Percentiles rank a stretch among this genome's conserved stretches.
Conservation (phyloP, 2,329 filamentous ascomycete species). For the Gyromitra esculenta region DNA sequence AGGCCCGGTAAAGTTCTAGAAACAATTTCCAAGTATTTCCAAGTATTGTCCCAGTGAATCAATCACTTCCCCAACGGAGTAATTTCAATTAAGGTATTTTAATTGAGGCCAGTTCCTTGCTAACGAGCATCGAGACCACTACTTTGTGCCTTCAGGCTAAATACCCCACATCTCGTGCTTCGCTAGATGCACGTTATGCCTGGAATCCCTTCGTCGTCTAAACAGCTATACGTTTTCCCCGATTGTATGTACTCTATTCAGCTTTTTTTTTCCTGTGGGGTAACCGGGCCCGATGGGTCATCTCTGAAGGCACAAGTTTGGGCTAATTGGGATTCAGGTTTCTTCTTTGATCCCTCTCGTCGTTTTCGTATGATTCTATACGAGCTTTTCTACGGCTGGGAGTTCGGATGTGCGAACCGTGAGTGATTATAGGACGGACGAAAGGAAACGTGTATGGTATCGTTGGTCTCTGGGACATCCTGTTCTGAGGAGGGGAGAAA, state of each 20-base stretch:
- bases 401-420: slow-evolving; percentile 29
- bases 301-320: slow-evolving; percentile 25
- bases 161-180: slow-evolving; percentile 23
- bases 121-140: slow-evolving; percentile 5
- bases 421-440: slow-evolving; percentile 21
- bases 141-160: slow-evolving; percentile 22
- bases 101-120: neutral
- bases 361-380: slow-evolving; percentile 1
- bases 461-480: neutral
- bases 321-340: slow-evolving; percentile 12
- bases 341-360: neutral
- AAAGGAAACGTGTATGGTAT: slow-evolving; percentile 25
- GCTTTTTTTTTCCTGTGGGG: slow-evolving; percentile 19
- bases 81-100: too few species aligned
- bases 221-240: slow-evolving; percentile 3
- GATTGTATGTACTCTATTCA: slow-evolving; percentile 24
- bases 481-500: neutral
- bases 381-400: slow-evolving; percentile 15
- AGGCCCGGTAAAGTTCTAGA: neutral
- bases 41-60: too few species aligned
- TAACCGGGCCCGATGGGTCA: slow-evolving; percentile 17
- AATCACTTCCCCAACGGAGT: too few species aligned
- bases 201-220: neutral
- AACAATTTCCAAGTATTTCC: neutral
- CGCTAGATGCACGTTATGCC: slow-evolving; percentile 13